Evolutionary conservation across 345 rosid genomes (phyloP).

Genomic region (Rubroshorea leprosula): DNA sequence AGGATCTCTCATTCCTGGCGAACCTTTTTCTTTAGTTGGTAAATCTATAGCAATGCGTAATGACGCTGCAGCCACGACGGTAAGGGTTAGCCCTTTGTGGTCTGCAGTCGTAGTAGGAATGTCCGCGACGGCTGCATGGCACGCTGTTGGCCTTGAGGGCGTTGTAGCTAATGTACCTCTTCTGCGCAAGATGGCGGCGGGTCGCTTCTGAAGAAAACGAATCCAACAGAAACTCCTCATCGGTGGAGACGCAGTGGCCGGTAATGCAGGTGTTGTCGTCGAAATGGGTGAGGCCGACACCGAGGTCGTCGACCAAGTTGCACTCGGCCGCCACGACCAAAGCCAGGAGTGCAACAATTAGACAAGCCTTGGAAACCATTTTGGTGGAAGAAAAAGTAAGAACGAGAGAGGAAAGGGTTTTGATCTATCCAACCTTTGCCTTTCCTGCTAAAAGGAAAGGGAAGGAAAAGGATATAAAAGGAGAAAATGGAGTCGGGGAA

Average conservation of each 20-base stretch:
- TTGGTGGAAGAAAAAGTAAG: slow-evolving; percentile 5
- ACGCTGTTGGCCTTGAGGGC: slow-evolving; percentile 3
- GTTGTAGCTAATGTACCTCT: slow-evolving; percentile 18
- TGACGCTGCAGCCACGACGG: slow-evolving; percentile 23
- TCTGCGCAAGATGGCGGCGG: not conserved
- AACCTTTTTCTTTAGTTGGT: slow-evolving; percentile 24
- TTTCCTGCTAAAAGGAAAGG: slow-evolving; percentile 35
- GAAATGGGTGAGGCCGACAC: slow-evolving; percentile 17
- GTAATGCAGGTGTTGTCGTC: slow-evolving; percentile 18
- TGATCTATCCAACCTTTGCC: slow-evolving; percentile 16
- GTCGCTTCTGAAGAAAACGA: slow-evolving; percentile 14
- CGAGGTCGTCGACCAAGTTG: slow-evolving; percentile 2
- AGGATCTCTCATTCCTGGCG: slow-evolving; percentile 8
- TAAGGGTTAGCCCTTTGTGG: slow-evolving; percentile 23
- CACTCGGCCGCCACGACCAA: slow-evolving; percentile 24
- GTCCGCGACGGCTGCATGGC: slow-evolving; percentile 24
- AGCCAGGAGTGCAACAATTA: slow-evolving; percentile 32
- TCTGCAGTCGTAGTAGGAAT: slow-evolving; percentile 21
- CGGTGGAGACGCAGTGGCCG: not conserved
- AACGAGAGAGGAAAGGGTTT: not conserved
- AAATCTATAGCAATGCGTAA: slow-evolving; percentile 19
- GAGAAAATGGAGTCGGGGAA: slow-evolving; percentile 12
- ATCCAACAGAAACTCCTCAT: too few species aligned
- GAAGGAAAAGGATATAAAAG: slow-evolving; percentile 24
- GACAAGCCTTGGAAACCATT: slow-evolving; percentile 34